Evolutionary conservation across 371 early-diverging fungal species (phyloP).

Genomic region (Paraphysoderma sedebokerense): DNA sequence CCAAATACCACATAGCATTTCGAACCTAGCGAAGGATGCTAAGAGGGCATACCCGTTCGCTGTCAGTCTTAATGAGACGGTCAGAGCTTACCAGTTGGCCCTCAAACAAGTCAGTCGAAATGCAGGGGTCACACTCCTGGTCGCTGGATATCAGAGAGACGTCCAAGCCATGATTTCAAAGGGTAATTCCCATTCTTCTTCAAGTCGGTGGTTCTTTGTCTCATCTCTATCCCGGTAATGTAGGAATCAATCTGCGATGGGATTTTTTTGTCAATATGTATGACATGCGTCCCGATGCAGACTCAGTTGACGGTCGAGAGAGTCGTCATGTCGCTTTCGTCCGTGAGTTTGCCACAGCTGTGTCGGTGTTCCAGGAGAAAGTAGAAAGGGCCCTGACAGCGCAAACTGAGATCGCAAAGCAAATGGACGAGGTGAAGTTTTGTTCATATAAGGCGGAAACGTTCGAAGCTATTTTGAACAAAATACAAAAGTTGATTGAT

Average conservation of each 20-base stretch:
- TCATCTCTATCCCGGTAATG: too few relatives aligned
- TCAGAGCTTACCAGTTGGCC: slow-evolving; percentile 81
- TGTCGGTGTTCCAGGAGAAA: slow-evolving; percentile 91
- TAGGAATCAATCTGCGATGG: slow-evolving; percentile 66
- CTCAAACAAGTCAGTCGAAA: slow-evolving; percentile 59
- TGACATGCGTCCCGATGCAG: slow-evolving; percentile 21
- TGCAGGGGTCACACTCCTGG: slow-evolving; percentile 53
- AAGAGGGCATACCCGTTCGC: slow-evolving; percentile 95
- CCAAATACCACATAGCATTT: slow-evolving; percentile 81
- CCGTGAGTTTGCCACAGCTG: slow-evolving; percentile 74
- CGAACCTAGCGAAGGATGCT: slow-evolving; percentile 85
- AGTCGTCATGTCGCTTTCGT: slow-evolving; percentile 86
- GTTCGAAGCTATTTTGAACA: slow-evolving; percentile 49
- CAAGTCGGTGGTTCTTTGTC: too few relatives aligned
- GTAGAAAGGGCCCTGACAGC: slow-evolving; percentile 62
- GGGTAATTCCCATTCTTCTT: too few relatives aligned
- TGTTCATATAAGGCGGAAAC: slow-evolving; percentile 54
- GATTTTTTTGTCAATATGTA: slow-evolving; percentile 85
- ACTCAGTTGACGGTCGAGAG: slow-evolving; percentile 50
- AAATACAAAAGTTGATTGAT: slow-evolving; percentile 81
- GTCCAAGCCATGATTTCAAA: slow-evolving; percentile 78
- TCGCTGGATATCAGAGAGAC: slow-evolving; percentile 79
- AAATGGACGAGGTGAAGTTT: slow-evolving; percentile 61
- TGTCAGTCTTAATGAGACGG: slow-evolving; percentile 85
- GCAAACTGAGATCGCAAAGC: slow-evolving; percentile 57